These are phyloP conservation scores for Zostera marina DNA, from an alignment of 116 monocot species.

Conservation along the genomic window DNA sequence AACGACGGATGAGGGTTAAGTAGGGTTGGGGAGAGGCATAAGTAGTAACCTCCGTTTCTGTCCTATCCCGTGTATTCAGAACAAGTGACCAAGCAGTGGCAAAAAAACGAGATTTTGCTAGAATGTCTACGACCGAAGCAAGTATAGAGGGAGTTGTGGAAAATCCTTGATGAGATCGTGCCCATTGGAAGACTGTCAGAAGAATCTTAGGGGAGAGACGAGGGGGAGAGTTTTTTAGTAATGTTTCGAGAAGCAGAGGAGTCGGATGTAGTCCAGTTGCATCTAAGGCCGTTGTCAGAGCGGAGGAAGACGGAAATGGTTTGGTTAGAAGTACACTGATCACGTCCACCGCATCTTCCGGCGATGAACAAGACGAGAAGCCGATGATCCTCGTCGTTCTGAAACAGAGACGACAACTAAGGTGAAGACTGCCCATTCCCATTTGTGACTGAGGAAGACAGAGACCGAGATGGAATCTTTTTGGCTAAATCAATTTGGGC, in stretches of 20 bases:
- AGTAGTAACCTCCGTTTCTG: background rate
- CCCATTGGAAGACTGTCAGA: constrained; percentile 26
- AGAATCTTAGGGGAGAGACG: constrained; percentile 9
- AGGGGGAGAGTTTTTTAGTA: constrained; percentile 11
- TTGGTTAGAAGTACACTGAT: constrained; percentile 1
- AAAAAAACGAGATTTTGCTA: constrained; percentile 30
- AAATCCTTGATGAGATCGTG: constrained; percentile 5
- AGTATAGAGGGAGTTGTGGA: constrained; percentile 13
- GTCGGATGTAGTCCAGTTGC: constrained; percentile 12
- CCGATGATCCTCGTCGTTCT: no score
- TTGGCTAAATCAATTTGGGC: no score
- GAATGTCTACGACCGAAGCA: constrained; percentile 24
- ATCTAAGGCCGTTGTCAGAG: constrained; percentile 8
- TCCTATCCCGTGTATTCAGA: constrained; percentile 10
- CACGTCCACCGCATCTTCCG: no score
- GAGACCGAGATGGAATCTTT: no score
- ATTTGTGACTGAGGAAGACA: no score
- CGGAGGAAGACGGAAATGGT: constrained; percentile 1
- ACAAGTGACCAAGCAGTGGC: constrained; percentile 51
- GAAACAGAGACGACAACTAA: no score
- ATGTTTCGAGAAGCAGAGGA: constrained; percentile 15
- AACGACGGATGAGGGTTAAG: constrained; percentile 49
- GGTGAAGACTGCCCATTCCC: no score
- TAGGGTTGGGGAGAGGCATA: constrained; percentile 11
- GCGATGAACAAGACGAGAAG: no score